phyloP scores from a whole-genome alignment of 306 rosid genomes.

The Fagus sylvatica region DNA sequence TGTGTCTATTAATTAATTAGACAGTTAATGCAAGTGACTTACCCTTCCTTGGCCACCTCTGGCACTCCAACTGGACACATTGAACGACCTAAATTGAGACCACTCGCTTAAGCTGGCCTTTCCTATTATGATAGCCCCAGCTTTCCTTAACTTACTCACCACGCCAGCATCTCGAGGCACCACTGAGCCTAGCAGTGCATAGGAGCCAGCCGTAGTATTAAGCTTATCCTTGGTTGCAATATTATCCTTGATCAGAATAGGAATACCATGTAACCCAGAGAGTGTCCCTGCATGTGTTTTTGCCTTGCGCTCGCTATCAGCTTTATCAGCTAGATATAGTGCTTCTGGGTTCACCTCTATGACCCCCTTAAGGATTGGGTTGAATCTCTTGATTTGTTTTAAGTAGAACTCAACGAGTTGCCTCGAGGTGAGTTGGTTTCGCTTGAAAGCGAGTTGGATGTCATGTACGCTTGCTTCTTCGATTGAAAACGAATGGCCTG shows the following conservation, averaged over 20 bases:
- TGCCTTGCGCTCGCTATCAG: slow-evolving; percentile 24
- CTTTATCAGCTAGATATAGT: slow-evolving; percentile 39
- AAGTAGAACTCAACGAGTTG: slow-evolving; percentile 44
- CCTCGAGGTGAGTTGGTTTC: slow-evolving; percentile 41
- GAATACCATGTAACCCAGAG: slow-evolving; percentile 52
- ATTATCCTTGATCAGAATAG: slow-evolving; percentile 54
- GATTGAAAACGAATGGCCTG: slow-evolving; percentile 6
- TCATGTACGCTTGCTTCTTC: slow-evolving; percentile 46
- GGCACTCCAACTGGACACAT: slow-evolving; percentile 36
- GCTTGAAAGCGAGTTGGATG: slow-evolving; percentile 45
- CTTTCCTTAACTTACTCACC: slow-evolving; percentile 42
- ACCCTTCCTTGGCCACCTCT: slow-evolving; percentile 63
- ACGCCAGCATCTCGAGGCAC: slow-evolving; percentile 53
- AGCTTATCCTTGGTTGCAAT: slow-evolving; percentile 62
- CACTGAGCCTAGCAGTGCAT: slow-evolving; percentile 46
- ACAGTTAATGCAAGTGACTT: not conserved
- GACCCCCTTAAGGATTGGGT: slow-evolving; percentile 40
- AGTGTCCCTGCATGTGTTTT: not conserved
- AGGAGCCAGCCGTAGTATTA: slow-evolving; percentile 62
- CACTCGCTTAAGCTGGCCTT: slow-evolving; percentile 60
- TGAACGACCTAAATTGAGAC: slow-evolving; percentile 34
- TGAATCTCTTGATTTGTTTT: slow-evolving; percentile 33
- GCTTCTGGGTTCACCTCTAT: slow-evolving; percentile 60
- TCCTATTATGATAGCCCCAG: slow-evolving; percentile 56
- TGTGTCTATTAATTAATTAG: no score